Evolutionary conservation across 441 rosid genomes (phyloP), one percentile per base, ranked within the genome.

Genomic region (Iberis amara): DNA sequence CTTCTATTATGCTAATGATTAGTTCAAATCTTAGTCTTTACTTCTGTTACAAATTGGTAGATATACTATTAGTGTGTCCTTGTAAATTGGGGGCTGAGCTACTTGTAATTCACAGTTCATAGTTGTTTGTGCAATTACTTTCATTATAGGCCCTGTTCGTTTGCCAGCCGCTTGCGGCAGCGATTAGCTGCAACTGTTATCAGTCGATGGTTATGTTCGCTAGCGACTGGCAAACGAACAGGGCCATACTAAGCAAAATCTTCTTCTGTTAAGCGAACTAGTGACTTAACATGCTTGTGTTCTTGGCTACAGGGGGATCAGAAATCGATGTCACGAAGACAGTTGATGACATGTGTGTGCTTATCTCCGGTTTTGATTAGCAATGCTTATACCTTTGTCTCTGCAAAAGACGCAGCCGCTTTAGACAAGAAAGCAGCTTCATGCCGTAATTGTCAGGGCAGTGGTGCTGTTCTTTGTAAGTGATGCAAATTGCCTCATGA

Each of bases 381-480:
- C 50, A 71, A 49, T 66, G 61, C 76, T 6, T 60, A 58, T 50
- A 65, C 72, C 15, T 77, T 78, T 21, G 64, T 62, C 63, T 73
- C 77, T 45, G 64, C 64, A 30, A 72, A 75, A 41, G 62, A 44
- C 57, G 80, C 82, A 41, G 59, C 43, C 6, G 78, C 82, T 32
- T 43, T 57, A 37, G 85, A 79, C 13, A 86, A 74, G 66, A 83
- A 73, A 75, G 78, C 75, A 64, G 64, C 79, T 18, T 24, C 27
- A 4, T 89, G 97, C 59, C 80, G 91, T 14, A 89, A 89, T 63
- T 89, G 96, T 57, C 60, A 47, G 12, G 95, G 97, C 47, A 78
- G 75, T 52, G 97, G 97, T 37, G 91, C 87, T 59, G 68, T 89
- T 45, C 70, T 89, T 32, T 89, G 97, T 89, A 63, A 86, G 94